These are phyloP conservation scores for Yamadazyma kanchanaburiensis DNA, from an alignment of 1,139 yeast genomes.

Conservation along the genomic window DNA sequence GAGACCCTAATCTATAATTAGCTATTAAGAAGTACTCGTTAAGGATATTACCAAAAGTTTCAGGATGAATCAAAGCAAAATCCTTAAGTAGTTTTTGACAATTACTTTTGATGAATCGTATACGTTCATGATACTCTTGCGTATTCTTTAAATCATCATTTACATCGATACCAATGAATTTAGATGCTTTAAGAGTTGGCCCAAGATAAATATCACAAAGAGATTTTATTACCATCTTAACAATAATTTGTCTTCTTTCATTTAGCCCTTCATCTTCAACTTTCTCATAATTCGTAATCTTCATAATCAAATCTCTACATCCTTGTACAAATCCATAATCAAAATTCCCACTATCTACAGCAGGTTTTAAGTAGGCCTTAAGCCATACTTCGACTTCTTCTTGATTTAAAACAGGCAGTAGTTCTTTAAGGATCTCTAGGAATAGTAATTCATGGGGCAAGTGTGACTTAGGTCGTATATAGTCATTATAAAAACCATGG, in stretches of 20 bases:
- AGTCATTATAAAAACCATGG: conserved; percentile 36
- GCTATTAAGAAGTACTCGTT: conserved; percentile 28
- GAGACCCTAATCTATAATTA: conserved; percentile 28
- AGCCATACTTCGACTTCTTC: conserved; percentile 52
- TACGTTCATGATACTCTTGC: conserved; percentile 43
- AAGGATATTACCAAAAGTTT: conserved; percentile 28
- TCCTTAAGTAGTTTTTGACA: conserved; percentile 36
- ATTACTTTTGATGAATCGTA: conserved; percentile 46
- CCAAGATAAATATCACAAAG: conserved; percentile 33
- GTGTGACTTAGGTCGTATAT: conserved; percentile 29
- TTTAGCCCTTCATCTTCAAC: conserved; percentile 25
- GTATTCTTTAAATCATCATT: conserved; percentile 18
- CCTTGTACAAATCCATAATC: conserved; percentile 38
- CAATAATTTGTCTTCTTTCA: conserved; percentile 20
- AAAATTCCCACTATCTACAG: conserved; percentile 60
- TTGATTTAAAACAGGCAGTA: conserved; percentile 35
- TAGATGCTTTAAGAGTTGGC: conserved; percentile 12
- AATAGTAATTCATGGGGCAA: conserved; percentile 41
- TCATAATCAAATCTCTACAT: conserved; percentile 39
- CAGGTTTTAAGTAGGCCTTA: conserved; percentile 47
- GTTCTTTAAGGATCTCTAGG: conserved; percentile 39
- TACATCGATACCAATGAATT: conserved; percentile 17
- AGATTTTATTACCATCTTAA: conserved; percentile 22
- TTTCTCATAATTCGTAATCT: conserved; percentile 20
- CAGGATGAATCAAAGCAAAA: conserved; percentile 35